Base-by-base conservation (phyloP, 345 rosid genomes). In the Eucalyptus victrix region DNA sequence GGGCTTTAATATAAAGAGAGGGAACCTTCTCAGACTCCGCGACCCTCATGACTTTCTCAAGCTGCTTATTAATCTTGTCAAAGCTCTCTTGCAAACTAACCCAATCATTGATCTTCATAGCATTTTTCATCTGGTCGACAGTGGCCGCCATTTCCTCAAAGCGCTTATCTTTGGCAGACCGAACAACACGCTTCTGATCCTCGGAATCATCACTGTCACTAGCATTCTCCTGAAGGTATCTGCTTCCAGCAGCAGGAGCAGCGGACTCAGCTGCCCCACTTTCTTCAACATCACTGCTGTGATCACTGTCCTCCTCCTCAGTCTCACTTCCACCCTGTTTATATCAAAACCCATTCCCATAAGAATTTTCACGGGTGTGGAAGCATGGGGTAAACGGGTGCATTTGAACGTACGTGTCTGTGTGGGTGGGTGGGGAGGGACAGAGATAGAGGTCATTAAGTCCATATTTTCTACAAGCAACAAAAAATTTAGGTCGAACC, bases 51-150 rank as follows among this genome's bases (percentile, higher is more conserved):
- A 97, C 99, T 90, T 97, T 98, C 93, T 98, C 99, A 17, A 97
- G 96, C 96, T 98, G 99, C 87, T 98, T 98, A 90, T 98, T 98
- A 1, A 97, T 91, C 90, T 98, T 98, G 86, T 98, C 99, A 81
- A 98, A 98, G 89, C 95, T 93, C 87, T 98, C 99, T 65, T 94
- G 97, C 86, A 98, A 90, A 90, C 95, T 94, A 54, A 97, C 98
- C 99, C 99, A 98, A 45, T 98, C 99, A 90, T 98, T 98, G 89
- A 98, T 98, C 93, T 97, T 97, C 96, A 97, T 95, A 10, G 97
- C 97, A 91, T 98, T 98, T 94, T 96, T 97, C 94, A 98, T 98
- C 91, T 95, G 97, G 53, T 96, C 99, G 12, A 95, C 94, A 1
- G 97, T 96, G 30, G 91, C 90, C 0, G 88, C 89, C 99, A 98